Evolutionary conservation across 306 rosid genomes (phyloP), one percentile per base, ranked within the genome.

Genomic region (Hippophae tibetana): DNA sequence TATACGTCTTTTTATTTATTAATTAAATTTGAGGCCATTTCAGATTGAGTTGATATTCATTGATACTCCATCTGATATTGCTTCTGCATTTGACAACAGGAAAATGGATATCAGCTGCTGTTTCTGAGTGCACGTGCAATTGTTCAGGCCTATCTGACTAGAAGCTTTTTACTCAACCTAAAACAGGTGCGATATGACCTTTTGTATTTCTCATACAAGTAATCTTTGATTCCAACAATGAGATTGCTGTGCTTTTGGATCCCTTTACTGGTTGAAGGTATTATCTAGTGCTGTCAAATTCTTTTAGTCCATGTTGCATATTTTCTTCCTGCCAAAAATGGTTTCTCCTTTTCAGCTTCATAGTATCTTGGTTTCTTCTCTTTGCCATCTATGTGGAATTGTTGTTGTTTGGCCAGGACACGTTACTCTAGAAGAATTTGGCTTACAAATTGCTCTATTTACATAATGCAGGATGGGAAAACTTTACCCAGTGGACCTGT

Each of bases 91-190:
- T 69, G 47, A 47, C 47, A 40, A 61, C 93, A 92, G 98, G 99
- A 93, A 82, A 93, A 93, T 79, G 99, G 99, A 66, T 93, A 93
- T 81, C 99, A 93, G 76, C 85, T 93, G 50, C 82, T 93, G 54
- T 93, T 93, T 80, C 78, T 93, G 70, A 93, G 99, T 77, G 99
- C 99, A 13, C 97, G 99, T 26, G 99, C 99, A 53, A 93, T 93
- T 57, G 92, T 92, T 62, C 99, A 92, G 74, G 97, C 99, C 14
- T 93, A 93, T 81, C 73, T 93, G 12, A 93, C 99, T 25, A 74
- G 99, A 74, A 93, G 77, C 66, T 93, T 93, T 79, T 65, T 93
- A 69, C 67, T 82, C 68, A 89, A 83, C 74, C 60, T 82, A 62
- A 85, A 89, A 76, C 96, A 89, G 89, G 93, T 87, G 78, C 40